Evolutionary conservation across 768 basidiomycete genomes (phyloP), one percentile per base, ranked within the genome.

Genomic region (Paxillus ammoniavirescens): DNA sequence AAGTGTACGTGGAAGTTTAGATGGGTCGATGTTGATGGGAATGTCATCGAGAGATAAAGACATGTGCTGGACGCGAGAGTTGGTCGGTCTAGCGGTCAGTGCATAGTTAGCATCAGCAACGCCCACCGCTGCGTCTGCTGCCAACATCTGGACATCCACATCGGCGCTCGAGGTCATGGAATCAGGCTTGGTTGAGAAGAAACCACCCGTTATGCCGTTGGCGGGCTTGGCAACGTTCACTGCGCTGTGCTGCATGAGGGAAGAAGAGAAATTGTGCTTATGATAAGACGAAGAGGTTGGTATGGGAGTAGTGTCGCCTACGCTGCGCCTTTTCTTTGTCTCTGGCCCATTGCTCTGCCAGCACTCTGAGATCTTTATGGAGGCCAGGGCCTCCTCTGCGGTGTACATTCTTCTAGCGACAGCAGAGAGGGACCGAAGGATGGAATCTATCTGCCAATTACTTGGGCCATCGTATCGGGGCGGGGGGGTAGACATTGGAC

Each of bases 381-480:
- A 63, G 18, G 66, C 62, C 10, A 81, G 63, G 2, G 68, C 60
- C 8, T 78, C 77, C 58, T 84, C 85, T 13, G 84, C 83, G 28
- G 73, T 71, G 62, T 77, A 76, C 78, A 84, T 80, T 59, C 84
- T 73, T 37, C 75, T 71, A 2, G 79, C 79, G 47, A 86, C 70
- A 30, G 72, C 74, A 26, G 72, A 68, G 57, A 86, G 72, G 13
- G 78, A 78, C 51, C 78, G 77, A 33, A 81, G 67, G 61, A 86
- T 82, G 57, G 74, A 72, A 50, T 84, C 81, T 18, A 80, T 84
- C 60, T 83, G 79, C 79, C 77, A 81, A 68, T 82, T 77, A 49
- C 71, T 54, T 5, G 81, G 81, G 1, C 84, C 84, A 63, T 78
- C 71, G 65, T 82, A 83, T 47, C 73, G 73, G 31, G 82, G 82